A percentile compares a stretch with the other conserved stretches of the same genome.
phyloP scores from a whole-genome alignment of 2,329 filamentous ascomycete species.

The Fusarium chaquense region DNA sequence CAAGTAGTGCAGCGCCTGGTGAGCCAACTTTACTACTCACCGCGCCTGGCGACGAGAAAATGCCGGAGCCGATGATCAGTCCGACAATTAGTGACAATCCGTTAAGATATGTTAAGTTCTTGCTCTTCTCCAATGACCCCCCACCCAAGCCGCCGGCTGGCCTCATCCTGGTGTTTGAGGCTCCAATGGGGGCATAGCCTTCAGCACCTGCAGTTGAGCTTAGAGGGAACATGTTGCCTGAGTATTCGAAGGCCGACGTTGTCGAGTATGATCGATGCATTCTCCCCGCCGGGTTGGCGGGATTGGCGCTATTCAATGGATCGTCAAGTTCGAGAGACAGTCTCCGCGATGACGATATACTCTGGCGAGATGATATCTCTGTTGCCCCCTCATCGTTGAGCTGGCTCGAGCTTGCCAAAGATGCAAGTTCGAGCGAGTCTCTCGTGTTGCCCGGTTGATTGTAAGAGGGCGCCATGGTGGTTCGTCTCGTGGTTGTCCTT shows the following conservation, averaged over 20 bases:
- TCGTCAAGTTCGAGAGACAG: conserved; percentile 87
- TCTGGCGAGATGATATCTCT: conserved; percentile 81
- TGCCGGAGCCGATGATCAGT: conserved; percentile 94
- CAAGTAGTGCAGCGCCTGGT: conserved; percentile 87
- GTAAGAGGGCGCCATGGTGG: conserved; percentile 57
- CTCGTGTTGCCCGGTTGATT: conserved; percentile 67
- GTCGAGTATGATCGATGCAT: conserved; percentile 82
- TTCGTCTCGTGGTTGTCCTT: conserved; percentile 38
- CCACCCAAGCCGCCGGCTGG: conserved; percentile 69
- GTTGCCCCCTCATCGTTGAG: conserved; percentile 66
- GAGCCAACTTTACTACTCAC: conserved; percentile 94
- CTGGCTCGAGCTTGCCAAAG: conserved; percentile 84
- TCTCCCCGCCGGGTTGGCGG: conserved; percentile 63
- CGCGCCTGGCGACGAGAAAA: conserved; percentile 94
- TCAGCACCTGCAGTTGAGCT: conserved; percentile 79
- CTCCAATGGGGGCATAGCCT: conserved; percentile 88
- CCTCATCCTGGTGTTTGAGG: conserved; percentile 70
- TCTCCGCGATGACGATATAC: conserved; percentile 90
- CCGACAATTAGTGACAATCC: conserved; percentile 91
- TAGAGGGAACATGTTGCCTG: conserved; percentile 90
- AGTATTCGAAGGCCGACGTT: conserved; percentile 94
- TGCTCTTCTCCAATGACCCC: conserved; percentile 91
- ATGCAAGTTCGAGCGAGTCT: conserved; percentile 96
- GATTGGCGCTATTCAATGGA: conserved; percentile 72
- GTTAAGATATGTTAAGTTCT: conserved; percentile 94